Conservation (phyloP, 345 rosid species). For the Mercurialis annua region DNA sequence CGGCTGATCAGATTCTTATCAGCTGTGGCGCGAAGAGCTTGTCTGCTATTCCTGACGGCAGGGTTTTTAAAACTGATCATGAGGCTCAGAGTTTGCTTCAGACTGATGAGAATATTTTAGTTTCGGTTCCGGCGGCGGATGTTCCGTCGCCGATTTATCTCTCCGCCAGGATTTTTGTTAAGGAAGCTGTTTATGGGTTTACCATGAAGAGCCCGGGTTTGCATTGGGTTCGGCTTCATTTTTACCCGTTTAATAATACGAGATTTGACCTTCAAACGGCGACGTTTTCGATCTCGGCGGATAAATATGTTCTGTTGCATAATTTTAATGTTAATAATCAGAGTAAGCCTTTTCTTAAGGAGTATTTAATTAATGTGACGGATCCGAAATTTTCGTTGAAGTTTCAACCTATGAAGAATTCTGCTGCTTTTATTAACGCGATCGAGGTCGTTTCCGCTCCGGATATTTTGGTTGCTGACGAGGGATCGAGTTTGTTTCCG, state of each 20-base stretch:
- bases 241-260: slow-evolving; percentile 40
- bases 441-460: slow-evolving; percentile 79
- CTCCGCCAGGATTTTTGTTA: slow-evolving; percentile 51
- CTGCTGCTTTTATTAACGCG: slow-evolving; percentile 68
- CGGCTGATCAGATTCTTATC: slow-evolving; percentile 54
- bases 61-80: slow-evolving; percentile 57
- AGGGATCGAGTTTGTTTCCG: slow-evolving; percentile 53
- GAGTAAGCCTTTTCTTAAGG: slow-evolving; percentile 41
- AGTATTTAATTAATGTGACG: slow-evolving; percentile 54
- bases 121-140: slow-evolving; percentile 42
- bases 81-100: slow-evolving; percentile 40
- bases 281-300: slow-evolving; percentile 49
- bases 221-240: slow-evolving; percentile 77
- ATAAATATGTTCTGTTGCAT: slow-evolving; percentile 59
- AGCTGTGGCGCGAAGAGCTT: slow-evolving; percentile 53
- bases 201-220: slow-evolving; percentile 50
- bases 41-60: slow-evolving; percentile 52
- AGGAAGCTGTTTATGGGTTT: slow-evolving; percentile 54
- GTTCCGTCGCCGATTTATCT: slow-evolving; percentile 55
- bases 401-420: slow-evolving; percentile 48
- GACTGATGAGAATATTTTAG: slow-evolving; percentile 44
- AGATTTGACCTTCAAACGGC: slow-evolving; percentile 51
- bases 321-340: slow-evolving; percentile 43
- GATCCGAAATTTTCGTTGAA: slow-evolving; percentile 48
- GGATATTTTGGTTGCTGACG: slow-evolving; percentile 47